A percentile compares a stretch with the other conserved stretches of the same genome.
Conservation (phyloP, 306 rosid species). For the Parietaria judaica region DNA sequence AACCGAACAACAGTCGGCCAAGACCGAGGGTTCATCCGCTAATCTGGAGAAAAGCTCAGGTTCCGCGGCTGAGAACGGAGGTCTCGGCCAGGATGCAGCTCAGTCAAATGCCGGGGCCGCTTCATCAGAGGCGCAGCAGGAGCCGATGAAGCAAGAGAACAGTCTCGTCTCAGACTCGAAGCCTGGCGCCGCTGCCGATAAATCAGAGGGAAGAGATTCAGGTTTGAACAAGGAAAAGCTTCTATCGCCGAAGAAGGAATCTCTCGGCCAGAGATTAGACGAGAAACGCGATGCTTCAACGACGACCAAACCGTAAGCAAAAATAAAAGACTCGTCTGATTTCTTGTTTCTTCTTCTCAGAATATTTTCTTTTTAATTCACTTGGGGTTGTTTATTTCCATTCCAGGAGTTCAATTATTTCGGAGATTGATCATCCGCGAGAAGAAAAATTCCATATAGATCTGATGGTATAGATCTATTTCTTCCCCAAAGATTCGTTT, state of each 20-base stretch:
- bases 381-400: slow-evolving; percentile 4
- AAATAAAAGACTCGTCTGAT: neutral
- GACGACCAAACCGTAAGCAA: slow-evolving; percentile 70
- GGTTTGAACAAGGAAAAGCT: slow-evolving; percentile 47
- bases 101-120: slow-evolving; percentile 24
- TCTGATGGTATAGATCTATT: slow-evolving; percentile 67
- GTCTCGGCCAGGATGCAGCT: slow-evolving; percentile 15
- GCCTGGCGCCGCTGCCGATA: slow-evolving; percentile 30
- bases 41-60: slow-evolving; percentile 47
- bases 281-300: slow-evolving; percentile 54
- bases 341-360: neutral
- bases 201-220: slow-evolving; percentile 44
- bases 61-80: slow-evolving; percentile 49
- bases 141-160: slow-evolving; percentile 42
- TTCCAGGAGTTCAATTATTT: slow-evolving; percentile 41
- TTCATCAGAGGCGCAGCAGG: slow-evolving; percentile 32
- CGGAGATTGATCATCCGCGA: slow-evolving; percentile 42
- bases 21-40: slow-evolving; percentile 33
- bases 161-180: slow-evolving; percentile 32
- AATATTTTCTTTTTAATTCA: slow-evolving; percentile 16
- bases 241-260: slow-evolving; percentile 68
- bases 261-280: slow-evolving; percentile 38
- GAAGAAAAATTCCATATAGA: slow-evolving; percentile 87
- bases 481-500: neutral
- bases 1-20: slow-evolving; percentile 51